A percentile compares a stretch with the other conserved stretches of the same genome.
These are phyloP conservation scores for Euphorbia pulcherrima DNA, from an alignment of 345 rosid genomes.

Conservation along the genomic window DNA sequence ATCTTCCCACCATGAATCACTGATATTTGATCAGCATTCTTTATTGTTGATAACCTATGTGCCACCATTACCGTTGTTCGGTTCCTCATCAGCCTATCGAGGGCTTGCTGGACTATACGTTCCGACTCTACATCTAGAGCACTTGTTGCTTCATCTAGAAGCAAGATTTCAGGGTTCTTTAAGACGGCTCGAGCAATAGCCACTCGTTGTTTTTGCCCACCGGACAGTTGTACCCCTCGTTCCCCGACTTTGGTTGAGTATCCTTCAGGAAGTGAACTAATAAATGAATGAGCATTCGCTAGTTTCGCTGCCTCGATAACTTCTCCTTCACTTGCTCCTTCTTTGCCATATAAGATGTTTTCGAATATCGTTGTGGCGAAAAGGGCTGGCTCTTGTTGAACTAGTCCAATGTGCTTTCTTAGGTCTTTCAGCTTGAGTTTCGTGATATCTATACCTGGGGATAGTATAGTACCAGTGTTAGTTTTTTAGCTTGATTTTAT, in stretches of 20 bases:
- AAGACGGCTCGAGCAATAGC: constrained; percentile 90
- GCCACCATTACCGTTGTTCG: constrained; percentile 89
- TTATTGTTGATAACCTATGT: constrained; percentile 82
- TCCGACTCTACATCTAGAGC: constrained; percentile 85
- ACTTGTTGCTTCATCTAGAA: constrained; percentile 89
- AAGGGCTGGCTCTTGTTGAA: constrained; percentile 94
- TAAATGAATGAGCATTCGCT: constrained; percentile 83
- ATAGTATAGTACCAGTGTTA: constrained; percentile 1
- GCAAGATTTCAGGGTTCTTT: constrained; percentile 80
- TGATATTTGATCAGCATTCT: constrained; percentile 72
- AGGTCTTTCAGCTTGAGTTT: constrained; percentile 62
- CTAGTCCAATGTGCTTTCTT: constrained; percentile 74
- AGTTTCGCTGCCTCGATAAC: constrained; percentile 74
- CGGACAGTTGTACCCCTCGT: constrained; percentile 83
- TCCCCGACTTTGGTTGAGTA: constrained; percentile 88
- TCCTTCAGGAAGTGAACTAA: constrained; percentile 79
- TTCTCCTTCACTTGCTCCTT: constrained; percentile 71
- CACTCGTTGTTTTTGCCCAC: constrained; percentile 88
- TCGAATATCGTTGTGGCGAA: constrained; percentile 80
- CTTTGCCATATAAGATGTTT: constrained; percentile 83
- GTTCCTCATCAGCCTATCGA: constrained; percentile 71
- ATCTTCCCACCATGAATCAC: constrained; percentile 73
- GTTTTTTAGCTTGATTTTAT: constrained; percentile 43
- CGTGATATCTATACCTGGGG: constrained; percentile 67
- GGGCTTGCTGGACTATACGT: constrained; percentile 86